Evolutionary conservation across 495 filamentous ascomycete species (phyloP), one percentile per base, ranked within the genome.

Genomic region (Neurospora cerealis): DNA sequence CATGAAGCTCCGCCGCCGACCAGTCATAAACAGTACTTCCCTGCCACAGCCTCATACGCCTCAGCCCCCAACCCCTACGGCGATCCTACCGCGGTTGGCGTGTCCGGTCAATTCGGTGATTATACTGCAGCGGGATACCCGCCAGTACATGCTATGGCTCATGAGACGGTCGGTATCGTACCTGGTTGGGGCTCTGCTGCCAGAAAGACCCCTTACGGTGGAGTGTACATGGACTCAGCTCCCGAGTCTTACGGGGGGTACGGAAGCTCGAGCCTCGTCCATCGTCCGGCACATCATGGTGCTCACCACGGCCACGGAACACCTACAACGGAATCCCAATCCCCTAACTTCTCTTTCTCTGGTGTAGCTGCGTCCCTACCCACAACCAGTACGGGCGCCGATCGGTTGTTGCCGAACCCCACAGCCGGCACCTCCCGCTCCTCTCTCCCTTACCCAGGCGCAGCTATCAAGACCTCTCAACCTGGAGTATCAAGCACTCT

Each of bases 341-440:
- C 79, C 21, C 72, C 79, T 6, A 79, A 77, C 38, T 83, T 84
- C 41, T 84, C 83, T 19, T 77, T 84, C 19, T 81, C 82, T 0
- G 76, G 79, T n/a, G 81, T 82, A 32, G 81, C 83, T 13, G 82
- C 84, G 0, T 83, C 84, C 0, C 76, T 83, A 1, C 82, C 81
- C 0, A 41, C 80, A 8, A 80, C 75, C 24, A 72, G 81, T 6
- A 66, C 54, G 0, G 74, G 60, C 37, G 66, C 79, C 1, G 84
- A 85, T 70, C 82, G 85, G 5, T 72, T 85, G 32, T 80, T 85
- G 11, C 83, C 84, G 19, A 76, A 74, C 78, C 85, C 74, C 38
- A 66, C 54, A 66, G 77, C 77, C 54, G 77, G 32, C 32, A 81
- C 69, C 71, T 78, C 72, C 17, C 77, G 54, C 28, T n/a, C 78